phyloP scores from a whole-genome alignment of 805 yeast species.

The Candida coleopterorum region DNA sequence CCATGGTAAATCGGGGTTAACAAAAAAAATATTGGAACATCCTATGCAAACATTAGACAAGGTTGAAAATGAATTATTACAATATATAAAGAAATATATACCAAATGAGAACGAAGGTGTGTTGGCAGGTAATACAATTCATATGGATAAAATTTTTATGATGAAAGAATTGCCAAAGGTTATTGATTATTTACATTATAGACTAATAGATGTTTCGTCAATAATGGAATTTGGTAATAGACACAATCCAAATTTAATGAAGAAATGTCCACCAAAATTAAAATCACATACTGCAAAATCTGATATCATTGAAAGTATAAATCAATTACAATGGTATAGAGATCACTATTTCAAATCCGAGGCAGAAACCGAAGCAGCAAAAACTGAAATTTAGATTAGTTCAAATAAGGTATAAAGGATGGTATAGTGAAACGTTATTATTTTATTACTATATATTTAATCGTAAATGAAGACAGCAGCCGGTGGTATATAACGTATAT shows the following conservation, averaged over 20 bases:
- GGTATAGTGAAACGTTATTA: no score
- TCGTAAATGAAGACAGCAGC: no score
- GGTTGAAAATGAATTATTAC: constrained; percentile 64
- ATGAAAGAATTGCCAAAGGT: constrained; percentile 77
- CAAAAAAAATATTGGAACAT: constrained; percentile 59
- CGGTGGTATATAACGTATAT: no score
- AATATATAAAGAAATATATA: constrained; percentile 54
- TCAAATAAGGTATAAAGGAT: no score
- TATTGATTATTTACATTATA: constrained; percentile 56
- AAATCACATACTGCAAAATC: constrained; percentile 80
- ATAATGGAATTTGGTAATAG: constrained; percentile 76
- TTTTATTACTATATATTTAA: no score
- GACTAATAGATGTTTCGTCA: constrained; percentile 87
- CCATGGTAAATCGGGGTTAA: constrained; percentile 75
- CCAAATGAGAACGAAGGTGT: constrained; percentile 55
- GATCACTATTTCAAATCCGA: constrained; percentile 52
- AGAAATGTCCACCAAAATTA: constrained; percentile 55
- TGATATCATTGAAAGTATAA: constrained; percentile 87
- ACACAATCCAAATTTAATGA: constrained; percentile 63
- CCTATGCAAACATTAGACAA: constrained; percentile 45
- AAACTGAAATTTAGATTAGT: no score
- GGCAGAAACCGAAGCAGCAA: constrained; percentile 1
- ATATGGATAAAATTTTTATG: constrained; percentile 86
- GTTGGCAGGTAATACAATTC: constrained; percentile 88
- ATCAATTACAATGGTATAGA: constrained; percentile 72